Evolutionary conservation across 148 eudicot species (phyloP), one percentile per base, ranked within the genome.

Genomic region (Rhododendron molle): DNA sequence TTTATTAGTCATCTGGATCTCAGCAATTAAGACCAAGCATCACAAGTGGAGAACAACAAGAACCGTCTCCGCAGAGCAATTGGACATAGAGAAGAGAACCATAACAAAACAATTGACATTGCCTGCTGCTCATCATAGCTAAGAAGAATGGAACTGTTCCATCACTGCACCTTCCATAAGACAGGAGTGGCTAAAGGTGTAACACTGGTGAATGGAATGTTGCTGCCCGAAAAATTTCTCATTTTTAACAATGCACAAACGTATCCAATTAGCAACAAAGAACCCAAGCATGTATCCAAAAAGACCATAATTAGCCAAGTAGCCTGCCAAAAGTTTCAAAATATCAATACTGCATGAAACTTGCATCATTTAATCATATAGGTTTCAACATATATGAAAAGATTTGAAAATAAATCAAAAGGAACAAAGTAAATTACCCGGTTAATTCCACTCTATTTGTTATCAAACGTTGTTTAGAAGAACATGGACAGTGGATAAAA

Each of bases 241-340:
- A 81, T 81, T 50, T 82, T 71, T 85, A 87, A 12, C 36, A 81
- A 69, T 50, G 84, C 28, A 83, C 49, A 87, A 83, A 87, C 65
- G 47, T 74, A 80, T 76, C 87, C 89, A 87, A 86, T 50, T 85
- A 89, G 86, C 86, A 85, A 89, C 82, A 86, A 88, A 71, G 85
- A 82, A 86, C 83, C 91, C 85, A 87, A 82, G 62, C 91, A 90
- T 79, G 86, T 82, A 76, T 82, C 91, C 87, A 85, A 87, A 81
- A 85, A 83, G 89, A 83, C 87, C 91, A 86, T 80, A 86, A 87
- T 84, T 88, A 87, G 91, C 93, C 92, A 86, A 85, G 86, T 86
- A 88, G 91, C 93, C 94, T 91, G 93, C 94, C 92, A 92, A 89
- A 86, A 90, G 86, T 86, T 90, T 89, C 83, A 89, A 81, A 83